Base-by-base conservation (phyloP, 2,329 filamentous ascomycete genomes). In the Scortechinia acanthostroma region DNA sequence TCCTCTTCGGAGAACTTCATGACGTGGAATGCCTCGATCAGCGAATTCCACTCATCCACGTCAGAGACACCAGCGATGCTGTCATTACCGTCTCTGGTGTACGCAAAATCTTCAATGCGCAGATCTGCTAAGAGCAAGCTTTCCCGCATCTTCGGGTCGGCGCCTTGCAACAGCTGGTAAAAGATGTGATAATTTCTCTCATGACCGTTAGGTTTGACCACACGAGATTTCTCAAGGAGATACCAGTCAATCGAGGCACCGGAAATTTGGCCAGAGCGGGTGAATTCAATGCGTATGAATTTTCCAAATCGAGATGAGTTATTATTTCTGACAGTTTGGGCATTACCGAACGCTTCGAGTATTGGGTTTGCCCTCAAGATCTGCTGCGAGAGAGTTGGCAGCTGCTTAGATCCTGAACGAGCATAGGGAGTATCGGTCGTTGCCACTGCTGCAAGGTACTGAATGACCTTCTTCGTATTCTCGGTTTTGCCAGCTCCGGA, bases 231-330 rank as follows among this genome's bases (percentile, higher is more conserved):
- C 59, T 98, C 93, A 14, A 98, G 71, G 1, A 98, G 74, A 64
- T 97, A 98, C 93, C 93, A 98, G 61, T 98, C 91, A 52, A 98
- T 97, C 66, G 90, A 96, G 19, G 93, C 93, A 25, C 94, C 94
- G 3, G 87, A 87, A 52, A 98, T 98, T 45, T 93, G 86, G 21
- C 94, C 94, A 25, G 79, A 79, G 20, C 87, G 77, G 23, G 82
- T 89, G 65, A 98, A 96, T 59, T 96, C 90, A 57, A 98, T 98
- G 43, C 94, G 80, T 59, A 98, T 98, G 58, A 98, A 98, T 63
- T 98, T 98, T 59, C 93, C 93, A 57, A 98, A 98, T 51, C 93
- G 83, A 3, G 93, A 98, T 0, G 93, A 98, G 61, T 98, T 98
- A 68, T 98, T 93, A 63, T 98, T 98, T 45, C 93, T 80, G 22